Evolutionary conservation across 768 basidiomycete genomes (phyloP), one percentile per base, ranked within the genome.

Genomic region (Xerocomellus intermedius): DNA sequence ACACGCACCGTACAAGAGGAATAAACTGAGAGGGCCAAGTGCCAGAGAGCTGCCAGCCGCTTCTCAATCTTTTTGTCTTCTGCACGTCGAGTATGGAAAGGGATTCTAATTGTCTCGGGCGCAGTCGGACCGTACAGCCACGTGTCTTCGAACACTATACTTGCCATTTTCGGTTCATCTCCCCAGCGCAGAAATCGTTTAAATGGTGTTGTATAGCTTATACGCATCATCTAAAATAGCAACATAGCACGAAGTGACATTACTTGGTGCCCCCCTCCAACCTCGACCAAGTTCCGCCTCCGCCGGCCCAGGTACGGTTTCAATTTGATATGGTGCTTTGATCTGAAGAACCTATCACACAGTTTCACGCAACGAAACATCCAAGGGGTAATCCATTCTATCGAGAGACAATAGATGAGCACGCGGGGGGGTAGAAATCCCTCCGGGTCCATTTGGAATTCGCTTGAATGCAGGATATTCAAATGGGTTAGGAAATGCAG

Each of bases 71-170:
- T 61, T 65, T 68, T 65, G 64, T 64, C 50, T 49, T 24, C 5
- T 47, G 42, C 42, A 4, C 16, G 42, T 22, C 16, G 26, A 39
- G 24, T 30, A 35, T 56, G 57, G 39, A 35, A 58, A 42, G 24
- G 24, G 5, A 19, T 19, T 39, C 53, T 57, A 59, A 67, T 67
- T 68, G 67, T 66, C 26, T 61, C 57, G 56, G 57, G 35, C 5
- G 51, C 19, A 54, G 53, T 55, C 50, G 46, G 52, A 39, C 37
- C 13, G 44, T 54, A 68, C 62, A 59, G 60, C 56, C 67, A 64
- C 61, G 36, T n/a, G 19, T 32, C 26, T 24, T 9, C 43, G 30
- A 65, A 54, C 58, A 68, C 62, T 60, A 65, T 58, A 12, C 60
- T 35, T 68, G 42, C 66, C 62, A 58, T 61, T 65, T 61, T 35